Conservation (phyloP, 495 filamentous ascomycete species). For the Peziza echinospora region DNA sequence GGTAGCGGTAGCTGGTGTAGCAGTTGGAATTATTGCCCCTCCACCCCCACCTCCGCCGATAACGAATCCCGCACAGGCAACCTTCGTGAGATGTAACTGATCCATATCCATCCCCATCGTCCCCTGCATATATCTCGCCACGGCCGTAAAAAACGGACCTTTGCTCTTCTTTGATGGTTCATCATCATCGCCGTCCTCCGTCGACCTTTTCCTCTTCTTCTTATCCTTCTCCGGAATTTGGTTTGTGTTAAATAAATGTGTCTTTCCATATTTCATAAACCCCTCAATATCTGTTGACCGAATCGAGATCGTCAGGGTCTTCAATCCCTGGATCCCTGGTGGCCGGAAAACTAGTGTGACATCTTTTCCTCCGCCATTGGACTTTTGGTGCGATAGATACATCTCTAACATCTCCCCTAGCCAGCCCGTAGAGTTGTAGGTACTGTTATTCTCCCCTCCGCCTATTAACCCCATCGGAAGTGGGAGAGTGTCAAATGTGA, state of each 20-base stretch:
- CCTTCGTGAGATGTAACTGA: conserved; percentile 28
- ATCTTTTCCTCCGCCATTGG: too few species aligned
- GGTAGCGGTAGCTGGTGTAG: not conserved
- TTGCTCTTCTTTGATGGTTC: not conserved
- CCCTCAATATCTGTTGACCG: conserved; percentile 20
- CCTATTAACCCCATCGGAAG: conserved; percentile 24
- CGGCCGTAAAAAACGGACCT: conserved; percentile 21
- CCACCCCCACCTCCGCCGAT: conserved; percentile 24
- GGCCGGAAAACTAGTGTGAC: too few species aligned
- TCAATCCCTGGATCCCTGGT: conserved; percentile 18
- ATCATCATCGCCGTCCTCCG: conserved; percentile 4
- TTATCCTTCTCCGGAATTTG: too few species aligned
- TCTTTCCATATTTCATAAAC: conserved; percentile 1
- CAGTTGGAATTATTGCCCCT: too few species aligned
- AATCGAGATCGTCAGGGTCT: conserved; percentile 28
- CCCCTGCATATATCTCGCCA: conserved; percentile 25
- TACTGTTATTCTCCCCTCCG: not conserved
- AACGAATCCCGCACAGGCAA: conserved; percentile 34
- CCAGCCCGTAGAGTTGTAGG: conserved; percentile 2
- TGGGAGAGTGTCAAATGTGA: conserved; percentile 30
- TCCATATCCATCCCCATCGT: conserved; percentile 31
- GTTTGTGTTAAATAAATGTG: too few species aligned
- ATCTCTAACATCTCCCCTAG: not conserved
- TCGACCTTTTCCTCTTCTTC: conserved; percentile 3
- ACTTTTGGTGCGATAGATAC: too few species aligned